A percentile compares a stretch with the other conserved stretches of the same genome.
Evolutionary conservation across 1,284 basidiomycete species (phyloP).

Genomic region (Ceratobasidium papillatum): DNA sequence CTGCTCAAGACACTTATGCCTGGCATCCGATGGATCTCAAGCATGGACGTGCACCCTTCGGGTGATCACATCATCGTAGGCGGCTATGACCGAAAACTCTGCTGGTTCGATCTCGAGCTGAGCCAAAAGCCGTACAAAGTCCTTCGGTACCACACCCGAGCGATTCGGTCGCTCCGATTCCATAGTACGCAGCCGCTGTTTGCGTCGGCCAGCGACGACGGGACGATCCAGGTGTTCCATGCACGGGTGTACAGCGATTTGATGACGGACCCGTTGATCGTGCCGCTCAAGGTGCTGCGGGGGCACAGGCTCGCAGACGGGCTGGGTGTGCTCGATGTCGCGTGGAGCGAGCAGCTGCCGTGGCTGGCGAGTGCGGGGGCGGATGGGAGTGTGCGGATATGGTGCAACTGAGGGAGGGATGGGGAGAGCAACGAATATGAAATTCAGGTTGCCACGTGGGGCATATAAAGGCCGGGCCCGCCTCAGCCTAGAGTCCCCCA

Average conservation of each 20-base stretch:
- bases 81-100: slow-evolving; percentile 95
- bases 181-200: slow-evolving; percentile 96
- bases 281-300: slow-evolving; percentile 94
- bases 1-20: slow-evolving; percentile 92
- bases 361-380: slow-evolving; percentile 95
- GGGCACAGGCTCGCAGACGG: slow-evolving; percentile 87
- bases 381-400: slow-evolving; percentile 88
- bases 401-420: slow-evolving; percentile 59
- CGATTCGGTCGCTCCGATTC: slow-evolving; percentile 91
- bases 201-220: slow-evolving; percentile 95
- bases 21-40: slow-evolving; percentile 96
- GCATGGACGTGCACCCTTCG: slow-evolving; percentile 93
- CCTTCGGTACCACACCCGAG: slow-evolving; percentile 93
- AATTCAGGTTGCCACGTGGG: slow-evolving; percentile 36
- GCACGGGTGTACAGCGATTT: slow-evolving; percentile 92
- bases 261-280: slow-evolving; percentile 95
- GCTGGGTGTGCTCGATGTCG: slow-evolving; percentile 89
- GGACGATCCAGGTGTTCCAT: slow-evolving; percentile 97
- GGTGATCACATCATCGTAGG: slow-evolving; percentile 98
- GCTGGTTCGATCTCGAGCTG: slow-evolving; percentile 99
- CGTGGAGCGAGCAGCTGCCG: slow-evolving; percentile 71
- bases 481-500: background rate
- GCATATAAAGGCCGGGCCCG: slow-evolving; percentile 10
- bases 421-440: background rate
- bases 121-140: slow-evolving; percentile 97